Evolutionary conservation across 768 basidiomycete species (phyloP), one percentile per base, ranked within the genome.

Genomic region (Leccinum rimulosum): DNA sequence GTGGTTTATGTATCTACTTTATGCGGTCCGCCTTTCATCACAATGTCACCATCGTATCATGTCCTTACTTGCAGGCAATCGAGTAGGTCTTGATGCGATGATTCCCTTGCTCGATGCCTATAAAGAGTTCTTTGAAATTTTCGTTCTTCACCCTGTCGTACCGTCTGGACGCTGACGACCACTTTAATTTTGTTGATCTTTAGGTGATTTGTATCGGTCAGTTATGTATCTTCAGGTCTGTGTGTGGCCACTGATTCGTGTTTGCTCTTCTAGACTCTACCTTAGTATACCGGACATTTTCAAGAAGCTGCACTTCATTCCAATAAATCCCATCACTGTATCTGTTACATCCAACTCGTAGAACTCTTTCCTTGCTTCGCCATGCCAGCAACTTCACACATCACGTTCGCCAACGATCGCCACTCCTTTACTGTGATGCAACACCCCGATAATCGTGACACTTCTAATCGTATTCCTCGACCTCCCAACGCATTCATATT

Each of bases 401-500:
- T 30, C 35, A 19, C 50, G 11, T 31, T 55, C 48, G 27, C 14
- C 49, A 33, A 58, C 2, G 36, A 58, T 50, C 30, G 58, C 56
- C 52, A 33, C 49, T 63, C 57, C 48, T 50, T 65, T 51, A 30
- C 27, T 60, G 14, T 27, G 33, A 48, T 36, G 49, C 27, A 49
- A 49, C 15, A 27, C 9, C 17, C 38, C 9, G n/a, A 47, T n/a
- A 61, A 47, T 27, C 54, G 14, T 15, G 47, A 57, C n/a, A 51
- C 62, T 25, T 22, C 54, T 15, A 63, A 69, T 45, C 76, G 77
- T 50, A 76, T 80, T 19, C 78, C 79, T 33, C 77, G 84, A 7
- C 80, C 84, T 0, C 69, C 81, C 14, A 84, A 85, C 65, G 82
- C 84, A 14, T 85, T 85, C 69, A 81, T 85, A 62, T 71, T 85